Percentiles rank a stretch among this genome's conserved stretches.
phyloP scores from a whole-genome alignment of 352 stramenopile species.

The Halophytophthora polymorphica region DNA sequence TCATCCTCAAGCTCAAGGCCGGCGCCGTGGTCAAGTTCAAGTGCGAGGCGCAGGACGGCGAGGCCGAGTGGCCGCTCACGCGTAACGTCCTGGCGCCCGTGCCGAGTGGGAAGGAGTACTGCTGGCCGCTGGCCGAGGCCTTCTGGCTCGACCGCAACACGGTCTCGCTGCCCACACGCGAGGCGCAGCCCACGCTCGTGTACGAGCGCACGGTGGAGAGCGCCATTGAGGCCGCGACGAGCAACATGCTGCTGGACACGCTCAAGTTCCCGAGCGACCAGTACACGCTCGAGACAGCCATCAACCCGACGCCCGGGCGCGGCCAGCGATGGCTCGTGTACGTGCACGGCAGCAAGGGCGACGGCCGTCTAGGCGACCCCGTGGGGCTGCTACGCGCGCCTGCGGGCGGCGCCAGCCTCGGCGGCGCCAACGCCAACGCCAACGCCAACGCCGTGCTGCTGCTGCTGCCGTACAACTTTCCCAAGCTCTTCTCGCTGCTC shows the following conservation, averaged over 20 bases:
- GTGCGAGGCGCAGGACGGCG: constrained; percentile 49
- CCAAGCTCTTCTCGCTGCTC: constrained; percentile 74
- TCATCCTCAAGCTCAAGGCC: constrained; percentile 79
- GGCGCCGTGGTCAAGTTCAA: constrained; percentile 82
- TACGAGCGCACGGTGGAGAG: constrained; percentile 70
- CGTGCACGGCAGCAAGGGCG: constrained; percentile 74
- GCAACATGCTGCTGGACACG: constrained; percentile 85
- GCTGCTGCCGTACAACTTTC: constrained; percentile 88
- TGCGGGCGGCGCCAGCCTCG: constrained; percentile 9
- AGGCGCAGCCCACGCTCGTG: constrained; percentile 75
- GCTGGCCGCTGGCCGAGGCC: constrained; percentile 76
- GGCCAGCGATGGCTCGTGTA: constrained; percentile 85
- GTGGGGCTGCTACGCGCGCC: constrained; percentile 70
- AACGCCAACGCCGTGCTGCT: constrained; percentile 58
- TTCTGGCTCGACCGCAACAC: constrained; percentile 88
- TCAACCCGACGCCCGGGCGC: constrained; percentile 59
- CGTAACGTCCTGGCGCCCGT: constrained; percentile 75
- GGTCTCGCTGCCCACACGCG: constrained; percentile 58
- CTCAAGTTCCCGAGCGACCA: constrained; percentile 84
- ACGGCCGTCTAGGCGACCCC: constrained; percentile 75
- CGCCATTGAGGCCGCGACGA: constrained; percentile 78
- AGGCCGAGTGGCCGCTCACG: constrained; percentile 40
- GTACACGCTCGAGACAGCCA: constrained; percentile 59
- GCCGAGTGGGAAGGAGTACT: constrained; percentile 76
- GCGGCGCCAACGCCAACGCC: constrained; percentile 19